Evolutionary conservation across 2,329 filamentous ascomycete genomes (phyloP).

Genomic region (Zasmidium cellare): DNA sequence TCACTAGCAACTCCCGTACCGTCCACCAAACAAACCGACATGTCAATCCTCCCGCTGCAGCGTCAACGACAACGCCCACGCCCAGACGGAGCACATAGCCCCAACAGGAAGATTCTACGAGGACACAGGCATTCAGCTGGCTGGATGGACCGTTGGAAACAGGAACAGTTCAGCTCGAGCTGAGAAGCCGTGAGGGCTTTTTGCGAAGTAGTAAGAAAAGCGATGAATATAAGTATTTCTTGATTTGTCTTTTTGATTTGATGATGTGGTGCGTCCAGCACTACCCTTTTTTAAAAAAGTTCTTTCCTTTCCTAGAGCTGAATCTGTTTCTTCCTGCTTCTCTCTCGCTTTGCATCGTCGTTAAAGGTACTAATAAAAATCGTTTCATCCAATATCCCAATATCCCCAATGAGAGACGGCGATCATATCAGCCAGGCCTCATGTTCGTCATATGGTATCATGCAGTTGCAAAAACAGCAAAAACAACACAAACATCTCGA

Average conservation of each 20-base stretch:
- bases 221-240: conserved; percentile 1
- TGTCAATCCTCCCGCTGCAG: neutral
- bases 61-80: neutral
- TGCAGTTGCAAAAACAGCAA: conserved; percentile 4
- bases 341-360: neutral
- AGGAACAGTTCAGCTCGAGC: neutral
- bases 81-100: neutral
- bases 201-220: too few relatives aligned
- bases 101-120: neutral
- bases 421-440: too few relatives aligned
- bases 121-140: too few relatives aligned
- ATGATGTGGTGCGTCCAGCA: neutral
- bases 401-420: too few relatives aligned
- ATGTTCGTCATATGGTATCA: conserved; percentile 11
- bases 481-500: neutral
- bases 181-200: neutral
- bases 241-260: too few relatives aligned
- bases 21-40: neutral
- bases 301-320: neutral
- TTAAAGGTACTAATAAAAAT: neutral
- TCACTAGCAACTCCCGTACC: too few relatives aligned
- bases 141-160: too few relatives aligned
- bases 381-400: neutral
- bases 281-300: neutral
- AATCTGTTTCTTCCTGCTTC: neutral